These are phyloP conservation scores for Rutstroemia sp. DNA, from an alignment of 2,329 filamentous ascomycete species.

Conservation along the genomic window DNA sequence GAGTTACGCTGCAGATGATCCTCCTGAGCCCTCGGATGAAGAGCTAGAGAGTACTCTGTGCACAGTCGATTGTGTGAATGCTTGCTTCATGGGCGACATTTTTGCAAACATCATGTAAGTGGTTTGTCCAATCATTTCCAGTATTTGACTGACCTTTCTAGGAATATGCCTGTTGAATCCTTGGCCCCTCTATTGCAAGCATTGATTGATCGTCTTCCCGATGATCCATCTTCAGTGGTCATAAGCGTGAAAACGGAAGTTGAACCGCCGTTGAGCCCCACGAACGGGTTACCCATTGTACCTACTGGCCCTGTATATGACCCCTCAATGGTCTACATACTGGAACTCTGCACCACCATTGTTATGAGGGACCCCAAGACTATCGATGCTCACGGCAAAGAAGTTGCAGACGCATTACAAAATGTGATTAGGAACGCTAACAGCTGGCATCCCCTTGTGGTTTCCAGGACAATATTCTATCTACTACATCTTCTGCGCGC, in stretches of 20 bases:
- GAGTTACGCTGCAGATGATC: constrained; percentile 97
- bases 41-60: constrained; percentile 93
- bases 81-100: constrained; percentile 77
- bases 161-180: constrained; percentile 52
- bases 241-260: constrained; percentile 88
- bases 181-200: constrained; percentile 60
- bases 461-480: constrained; percentile 82
- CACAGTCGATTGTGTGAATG: constrained; percentile 88
- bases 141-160: constrained; percentile 29
- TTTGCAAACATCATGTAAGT: constrained; percentile 75
- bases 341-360: constrained; percentile 82
- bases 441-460: constrained; percentile 73
- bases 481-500: constrained; percentile 72
- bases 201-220: constrained; percentile 77
- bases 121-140: neutral
- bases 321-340: constrained; percentile 78
- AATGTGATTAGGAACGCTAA: constrained; percentile 71
- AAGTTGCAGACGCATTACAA: constrained; percentile 73
- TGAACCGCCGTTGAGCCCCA: constrained; percentile 48
- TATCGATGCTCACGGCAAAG: constrained; percentile 65
- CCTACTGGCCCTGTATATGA: constrained; percentile 64
- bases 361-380: constrained; percentile 70
- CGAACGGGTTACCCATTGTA: constrained; percentile 51
- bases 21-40: constrained; percentile 93
- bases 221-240: constrained; percentile 71